Evolutionary conservation across 805 yeast species (phyloP).

Genomic region (Jamesozyma lodderae): DNA sequence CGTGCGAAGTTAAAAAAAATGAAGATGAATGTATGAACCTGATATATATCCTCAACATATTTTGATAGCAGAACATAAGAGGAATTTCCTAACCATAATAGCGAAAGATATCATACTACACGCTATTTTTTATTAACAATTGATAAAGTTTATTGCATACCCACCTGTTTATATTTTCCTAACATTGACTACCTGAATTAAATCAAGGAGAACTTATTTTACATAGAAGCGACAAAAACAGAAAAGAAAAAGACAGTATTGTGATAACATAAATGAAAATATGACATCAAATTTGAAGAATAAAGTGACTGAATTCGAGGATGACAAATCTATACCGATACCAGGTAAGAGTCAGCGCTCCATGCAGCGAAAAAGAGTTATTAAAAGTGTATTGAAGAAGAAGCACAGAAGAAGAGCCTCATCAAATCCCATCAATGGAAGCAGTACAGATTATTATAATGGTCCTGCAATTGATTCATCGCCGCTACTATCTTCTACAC

Average conservation of each 20-base stretch:
- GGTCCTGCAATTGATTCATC: slow-evolving; percentile 40
- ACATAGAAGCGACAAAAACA: too few species aligned
- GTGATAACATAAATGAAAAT: neutral
- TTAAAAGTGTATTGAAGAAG: slow-evolving; percentile 23
- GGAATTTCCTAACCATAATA: too few species aligned
- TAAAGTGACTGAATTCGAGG: neutral
- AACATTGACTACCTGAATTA: too few species aligned
- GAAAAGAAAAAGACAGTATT: neutral
- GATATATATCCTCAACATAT: too few species aligned
- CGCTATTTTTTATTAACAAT: too few species aligned
- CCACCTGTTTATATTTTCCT: too few species aligned
- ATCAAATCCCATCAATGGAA: neutral
- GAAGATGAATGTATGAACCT: too few species aligned
- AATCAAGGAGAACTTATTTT: too few species aligned
- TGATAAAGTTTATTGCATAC: too few species aligned
- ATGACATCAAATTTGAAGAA: neutral
- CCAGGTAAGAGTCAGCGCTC: neutral
- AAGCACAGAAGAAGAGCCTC: slow-evolving; percentile 5
- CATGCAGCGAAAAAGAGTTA: slow-evolving; percentile 3
- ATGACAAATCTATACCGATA: neutral
- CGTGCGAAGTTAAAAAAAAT: too few species aligned
- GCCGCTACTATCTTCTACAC: slow-evolving; percentile 80
- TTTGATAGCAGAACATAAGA: too few species aligned
- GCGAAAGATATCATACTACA: too few species aligned
- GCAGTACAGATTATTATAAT: slow-evolving; percentile 1